These are phyloP conservation scores for Clonostachys sp. DNA, from an alignment of 2,329 filamentous ascomycete genomes.

Conservation along the genomic window DNA sequence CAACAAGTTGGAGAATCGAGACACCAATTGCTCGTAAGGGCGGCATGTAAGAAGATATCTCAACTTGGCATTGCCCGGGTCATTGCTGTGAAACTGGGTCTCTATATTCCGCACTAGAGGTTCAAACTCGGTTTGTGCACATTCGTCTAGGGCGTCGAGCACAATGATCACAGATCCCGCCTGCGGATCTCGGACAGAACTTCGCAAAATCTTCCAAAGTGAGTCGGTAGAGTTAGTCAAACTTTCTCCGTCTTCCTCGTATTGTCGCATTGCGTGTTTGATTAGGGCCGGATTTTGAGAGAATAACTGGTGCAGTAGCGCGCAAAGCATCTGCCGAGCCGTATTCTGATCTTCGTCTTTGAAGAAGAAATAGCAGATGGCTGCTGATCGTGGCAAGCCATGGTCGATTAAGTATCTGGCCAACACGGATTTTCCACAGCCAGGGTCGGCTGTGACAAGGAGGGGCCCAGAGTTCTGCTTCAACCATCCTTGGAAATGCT, in stretches of 20 bases:
- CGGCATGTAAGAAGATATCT: conserved; percentile 28
- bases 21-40: conserved; percentile 21
- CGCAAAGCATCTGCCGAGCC: conserved; percentile 25
- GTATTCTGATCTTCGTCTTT: conserved; percentile 29
- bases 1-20: conserved; percentile 11
- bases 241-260: conserved; percentile 11
- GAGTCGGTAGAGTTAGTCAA: conserved; percentile 11
- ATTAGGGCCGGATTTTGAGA: conserved; percentile 18
- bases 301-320: conserved; percentile 32
- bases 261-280: conserved; percentile 18
- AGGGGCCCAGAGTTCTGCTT: conserved; percentile 15
- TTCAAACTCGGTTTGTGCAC: conserved; percentile 8
- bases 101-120: conserved; percentile 4
- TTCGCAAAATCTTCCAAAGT: conserved; percentile 26
- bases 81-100: not conserved
- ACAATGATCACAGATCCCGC: not conserved
- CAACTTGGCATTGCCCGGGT: conserved; percentile 6
- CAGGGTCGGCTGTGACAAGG: conserved; percentile 28
- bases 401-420: conserved; percentile 23
- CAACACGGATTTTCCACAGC: conserved; percentile 30
- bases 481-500: conserved; percentile 19
- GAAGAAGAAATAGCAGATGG: conserved; percentile 37
- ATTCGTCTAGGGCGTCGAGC: not conserved
- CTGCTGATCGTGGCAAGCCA: conserved; percentile 10
- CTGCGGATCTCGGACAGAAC: conserved; percentile 5